Evolutionary conservation across 257 asterid species (phyloP), one percentile per base, ranked within the genome.

Genomic region (Fraxinus excelsior): DNA sequence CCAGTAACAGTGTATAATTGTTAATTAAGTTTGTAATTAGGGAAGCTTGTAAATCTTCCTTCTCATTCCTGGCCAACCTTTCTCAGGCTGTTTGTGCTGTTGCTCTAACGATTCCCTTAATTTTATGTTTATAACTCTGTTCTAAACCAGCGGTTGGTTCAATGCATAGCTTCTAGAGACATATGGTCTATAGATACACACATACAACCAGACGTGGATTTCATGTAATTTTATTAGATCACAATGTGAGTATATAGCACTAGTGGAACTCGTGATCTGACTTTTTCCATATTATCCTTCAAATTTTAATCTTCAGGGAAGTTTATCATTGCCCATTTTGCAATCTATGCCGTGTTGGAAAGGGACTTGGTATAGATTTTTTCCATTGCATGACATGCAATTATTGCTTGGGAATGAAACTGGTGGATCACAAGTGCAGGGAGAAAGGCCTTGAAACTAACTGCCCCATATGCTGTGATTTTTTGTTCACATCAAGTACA

Each of bases 311-410:
- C 65, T 82, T 64, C 91, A 95, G 99, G 91, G 90, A 90, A 71
- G 93, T 95, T 49, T 95, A 95, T 82, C 99, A 95, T 71, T 95
- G 99, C 77, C 99, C 99, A 19, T 95, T 84, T 86, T 95, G 99
- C 92, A 95, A 95, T 81, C 82, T 95, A 81, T 95, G 99, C 84
- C 97, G 99, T 72, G 86, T 95, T 70, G 99, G 99, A 29, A 89
- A 82, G 77, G 99, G 99, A 51, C 98, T 95, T 37, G 99, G 99
- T 78, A 75, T 88, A 74, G 99, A 95, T 83, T 91, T 90, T 81
- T 91, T 90, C 80, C 98, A 95, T 73, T 95, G 99, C 91, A 95
- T 95, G 99, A 91, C 97, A 68, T 93, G 99, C 91, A 95, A 95
- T 84, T 90, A 87, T 81, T 95, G 99, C 91, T 83, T 95, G 83